Percentiles rank a stretch among this genome's conserved stretches.
Conservation (phyloP, 306 rosid genomes). For the Dalbergia cochinchinensis region DNA sequence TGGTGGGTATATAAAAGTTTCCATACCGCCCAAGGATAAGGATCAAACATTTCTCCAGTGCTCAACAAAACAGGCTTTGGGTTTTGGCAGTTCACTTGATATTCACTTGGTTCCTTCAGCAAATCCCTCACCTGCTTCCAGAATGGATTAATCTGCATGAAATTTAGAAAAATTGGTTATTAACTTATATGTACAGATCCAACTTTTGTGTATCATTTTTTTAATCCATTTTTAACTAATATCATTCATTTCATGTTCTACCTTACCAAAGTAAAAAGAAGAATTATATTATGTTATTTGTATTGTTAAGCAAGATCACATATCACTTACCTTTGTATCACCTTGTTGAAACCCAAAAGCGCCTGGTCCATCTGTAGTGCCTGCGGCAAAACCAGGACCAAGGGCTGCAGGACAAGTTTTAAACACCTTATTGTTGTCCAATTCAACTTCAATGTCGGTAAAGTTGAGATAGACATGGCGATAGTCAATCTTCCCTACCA, state of each 20-base stretch:
- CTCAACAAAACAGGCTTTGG: constrained; percentile 80
- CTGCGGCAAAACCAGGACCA: constrained; percentile 96
- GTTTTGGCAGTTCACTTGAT: constrained; percentile 76
- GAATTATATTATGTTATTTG: background rate
- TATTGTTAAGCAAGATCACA: background rate
- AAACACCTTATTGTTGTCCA: constrained; percentile 57
- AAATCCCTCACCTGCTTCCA: constrained; percentile 64
- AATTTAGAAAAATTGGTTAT: background rate
- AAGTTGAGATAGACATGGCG: constrained; percentile 76
- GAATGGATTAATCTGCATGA: constrained; percentile 61
- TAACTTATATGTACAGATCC: too few relatives aligned
- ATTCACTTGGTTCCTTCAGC: constrained; percentile 65
- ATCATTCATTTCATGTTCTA: too few relatives aligned
- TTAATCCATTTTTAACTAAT: too few relatives aligned
- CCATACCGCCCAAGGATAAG: constrained; percentile 92
- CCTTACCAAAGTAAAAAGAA: too few relatives aligned
- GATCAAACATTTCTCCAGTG: constrained; percentile 82
- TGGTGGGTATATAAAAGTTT: background rate
- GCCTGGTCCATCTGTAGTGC: constrained; percentile 94
- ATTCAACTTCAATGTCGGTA: constrained; percentile 67
- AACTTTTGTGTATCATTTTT: too few relatives aligned
- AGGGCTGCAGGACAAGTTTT: constrained; percentile 89
- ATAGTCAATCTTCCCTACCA: constrained; percentile 67
- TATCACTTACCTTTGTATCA: constrained; percentile 62
- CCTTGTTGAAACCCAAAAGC: constrained; percentile 86